Percentiles rank a stretch among this genome's conserved stretches.
Conservation (phyloP, 169 alveolate species). For the Perkinsus olseni region DNA sequence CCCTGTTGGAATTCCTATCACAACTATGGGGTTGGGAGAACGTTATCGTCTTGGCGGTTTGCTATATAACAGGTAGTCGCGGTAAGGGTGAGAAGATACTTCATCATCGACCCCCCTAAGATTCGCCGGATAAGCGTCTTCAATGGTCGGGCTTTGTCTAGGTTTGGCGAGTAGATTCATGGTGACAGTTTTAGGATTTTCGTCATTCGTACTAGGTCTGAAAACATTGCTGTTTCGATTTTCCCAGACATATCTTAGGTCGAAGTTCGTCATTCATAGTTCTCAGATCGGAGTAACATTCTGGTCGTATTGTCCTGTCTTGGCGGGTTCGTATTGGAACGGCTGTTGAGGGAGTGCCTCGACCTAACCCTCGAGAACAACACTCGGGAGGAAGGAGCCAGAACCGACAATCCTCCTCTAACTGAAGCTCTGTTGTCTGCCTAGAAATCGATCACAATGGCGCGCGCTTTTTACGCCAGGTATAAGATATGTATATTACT, state of each 20-base stretch:
- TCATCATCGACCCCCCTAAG: too few species aligned
- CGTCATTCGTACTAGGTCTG: too few species aligned
- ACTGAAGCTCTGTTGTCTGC: not conserved
- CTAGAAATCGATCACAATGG: not conserved
- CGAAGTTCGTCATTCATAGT: too few species aligned
- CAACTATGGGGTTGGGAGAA: not conserved
- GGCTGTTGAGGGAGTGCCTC: not conserved
- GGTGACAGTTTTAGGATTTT: too few species aligned
- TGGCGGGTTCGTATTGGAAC: not conserved
- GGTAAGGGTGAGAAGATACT: not conserved
- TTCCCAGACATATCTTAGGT: too few species aligned
- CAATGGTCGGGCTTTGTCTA: too few species aligned
- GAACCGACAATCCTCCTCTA: not conserved
- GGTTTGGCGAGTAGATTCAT: too few species aligned
- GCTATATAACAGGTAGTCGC: not conserved
- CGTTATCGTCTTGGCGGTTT: not conserved
- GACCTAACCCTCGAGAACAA: not conserved
- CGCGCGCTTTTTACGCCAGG: not conserved
- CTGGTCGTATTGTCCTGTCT: not conserved
- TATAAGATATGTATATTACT: too few species aligned
- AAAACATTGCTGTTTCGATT: too few species aligned
- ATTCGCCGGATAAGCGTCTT: too few species aligned
- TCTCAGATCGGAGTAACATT: not conserved
- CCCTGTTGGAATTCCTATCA: not conserved
- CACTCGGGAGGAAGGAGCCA: not conserved